Conservation (phyloP, 169 alveolate genomes). For the Eimeria acervulina region DNA sequence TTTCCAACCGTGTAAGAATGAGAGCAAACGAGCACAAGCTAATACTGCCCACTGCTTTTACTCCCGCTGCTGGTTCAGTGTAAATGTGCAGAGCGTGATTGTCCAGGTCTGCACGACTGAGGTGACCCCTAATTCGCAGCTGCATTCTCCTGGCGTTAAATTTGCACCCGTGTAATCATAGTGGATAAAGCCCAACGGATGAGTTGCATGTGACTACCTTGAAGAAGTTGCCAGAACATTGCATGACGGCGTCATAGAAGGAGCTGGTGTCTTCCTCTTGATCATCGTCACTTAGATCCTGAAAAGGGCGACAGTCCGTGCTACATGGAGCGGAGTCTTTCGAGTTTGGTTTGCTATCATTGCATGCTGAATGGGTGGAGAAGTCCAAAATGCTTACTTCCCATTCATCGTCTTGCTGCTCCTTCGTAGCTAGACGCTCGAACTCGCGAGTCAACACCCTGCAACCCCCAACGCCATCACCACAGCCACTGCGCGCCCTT, state of each 20-base stretch:
- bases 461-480: constrained; percentile 10
- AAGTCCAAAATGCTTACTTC: constrained; percentile 30
- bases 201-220: constrained; percentile 13
- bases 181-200: neutral
- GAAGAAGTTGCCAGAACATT: constrained; percentile 73
- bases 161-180: neutral
- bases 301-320: neutral
- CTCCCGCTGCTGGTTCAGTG: neutral
- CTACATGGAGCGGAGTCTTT: neutral
- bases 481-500: neutral
- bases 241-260: constrained; percentile 82
- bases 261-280: constrained; percentile 53
- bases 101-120: neutral
- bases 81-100: neutral
- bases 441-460: constrained; percentile 69
- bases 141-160: neutral
- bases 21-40: neutral
- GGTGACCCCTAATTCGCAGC: neutral
- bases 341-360: neutral
- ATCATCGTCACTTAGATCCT: constrained; percentile 77
- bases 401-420: constrained; percentile 77
- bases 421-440: constrained; percentile 71
- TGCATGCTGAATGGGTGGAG: neutral
- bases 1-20: neutral
- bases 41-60: neutral